These are phyloP conservation scores for Podila minutissima DNA, from an alignment of 192 early-diverging fungal genomes.

Conservation along the genomic window DNA sequence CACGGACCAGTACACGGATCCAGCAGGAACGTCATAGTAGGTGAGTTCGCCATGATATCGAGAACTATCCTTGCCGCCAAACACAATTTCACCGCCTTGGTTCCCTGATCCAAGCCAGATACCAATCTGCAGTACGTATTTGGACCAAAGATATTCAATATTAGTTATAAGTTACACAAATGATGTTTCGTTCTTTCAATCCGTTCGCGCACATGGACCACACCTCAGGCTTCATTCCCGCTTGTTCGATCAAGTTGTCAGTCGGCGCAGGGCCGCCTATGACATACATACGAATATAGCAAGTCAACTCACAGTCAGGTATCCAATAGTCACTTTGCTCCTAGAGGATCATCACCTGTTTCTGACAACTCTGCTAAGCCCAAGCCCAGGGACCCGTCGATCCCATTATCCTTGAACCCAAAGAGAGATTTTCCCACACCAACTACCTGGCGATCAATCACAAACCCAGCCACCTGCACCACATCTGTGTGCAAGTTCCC, in stretches of 20 bases:
- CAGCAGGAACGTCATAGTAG: constrained; percentile 7
- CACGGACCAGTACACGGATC: constrained; percentile 19
- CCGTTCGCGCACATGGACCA: no score
- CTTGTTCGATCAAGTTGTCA: constrained; percentile 7
- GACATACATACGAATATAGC: not conserved
- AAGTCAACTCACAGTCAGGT: not conserved
- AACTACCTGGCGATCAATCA: constrained; percentile 61
- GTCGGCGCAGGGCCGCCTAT: not conserved
- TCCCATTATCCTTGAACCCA: constrained; percentile 51
- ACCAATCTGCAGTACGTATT: not conserved
- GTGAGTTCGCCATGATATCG: constrained; percentile 1
- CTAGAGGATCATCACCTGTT: not conserved
- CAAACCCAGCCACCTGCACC: constrained; percentile 60
- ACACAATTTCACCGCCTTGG: constrained; percentile 17
- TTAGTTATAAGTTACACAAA: not conserved
- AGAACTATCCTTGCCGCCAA: constrained; percentile 16
- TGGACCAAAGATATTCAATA: not conserved
- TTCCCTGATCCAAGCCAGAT: constrained; percentile 25
- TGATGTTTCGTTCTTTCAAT: not conserved
- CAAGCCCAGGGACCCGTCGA: constrained; percentile 70
- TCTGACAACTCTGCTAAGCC: constrained; percentile 8
- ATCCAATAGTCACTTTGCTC: not conserved
- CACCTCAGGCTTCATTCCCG: constrained; percentile 19
- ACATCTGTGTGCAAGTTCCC: constrained; percentile 53
- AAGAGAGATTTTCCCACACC: constrained; percentile 62